These are phyloP conservation scores for Microdochium trichocladiopsis DNA, from an alignment of 2,329 filamentous ascomycete species.

Conservation along the genomic window DNA sequence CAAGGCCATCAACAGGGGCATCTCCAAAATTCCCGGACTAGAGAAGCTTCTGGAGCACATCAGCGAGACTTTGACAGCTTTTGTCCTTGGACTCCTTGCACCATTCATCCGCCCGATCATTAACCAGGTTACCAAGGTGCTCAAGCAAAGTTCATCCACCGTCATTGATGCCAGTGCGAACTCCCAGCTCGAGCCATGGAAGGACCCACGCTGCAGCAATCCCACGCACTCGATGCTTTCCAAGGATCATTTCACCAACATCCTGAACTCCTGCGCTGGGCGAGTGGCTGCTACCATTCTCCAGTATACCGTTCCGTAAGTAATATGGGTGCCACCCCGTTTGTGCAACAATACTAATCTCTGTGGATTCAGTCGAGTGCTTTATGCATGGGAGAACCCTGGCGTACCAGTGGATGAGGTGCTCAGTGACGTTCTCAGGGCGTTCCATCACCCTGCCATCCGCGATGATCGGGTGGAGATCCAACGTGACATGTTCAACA, in stretches of 20 bases:
- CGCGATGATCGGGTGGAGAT: constrained; percentile 71
- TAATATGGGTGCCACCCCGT: constrained; percentile 6
- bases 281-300: constrained; percentile 68
- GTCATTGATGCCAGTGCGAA: constrained; percentile 62
- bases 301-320: constrained; percentile 76
- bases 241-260: constrained; percentile 78
- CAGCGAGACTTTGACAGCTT: constrained; percentile 84
- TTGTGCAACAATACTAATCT: constrained; percentile 10
- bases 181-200: constrained; percentile 76
- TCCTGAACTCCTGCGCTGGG: constrained; percentile 72
- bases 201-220: constrained; percentile 65
- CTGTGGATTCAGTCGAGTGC: constrained; percentile 50
- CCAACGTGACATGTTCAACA: constrained; percentile 82
- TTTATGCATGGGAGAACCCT: constrained; percentile 91
- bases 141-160: constrained; percentile 79
- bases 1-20: constrained; percentile 73
- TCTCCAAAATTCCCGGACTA: constrained; percentile 87
- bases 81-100: constrained; percentile 82
- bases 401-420: constrained; percentile 78
- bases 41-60: constrained; percentile 90
- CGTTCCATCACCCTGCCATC: constrained; percentile 86
- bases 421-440: constrained; percentile 68
- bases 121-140: constrained; percentile 70
- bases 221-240: constrained; percentile 78
- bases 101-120: constrained; percentile 93